Conservation (phyloP, 169 alveolate species). For the Cryptosporidium parvum region DNA sequence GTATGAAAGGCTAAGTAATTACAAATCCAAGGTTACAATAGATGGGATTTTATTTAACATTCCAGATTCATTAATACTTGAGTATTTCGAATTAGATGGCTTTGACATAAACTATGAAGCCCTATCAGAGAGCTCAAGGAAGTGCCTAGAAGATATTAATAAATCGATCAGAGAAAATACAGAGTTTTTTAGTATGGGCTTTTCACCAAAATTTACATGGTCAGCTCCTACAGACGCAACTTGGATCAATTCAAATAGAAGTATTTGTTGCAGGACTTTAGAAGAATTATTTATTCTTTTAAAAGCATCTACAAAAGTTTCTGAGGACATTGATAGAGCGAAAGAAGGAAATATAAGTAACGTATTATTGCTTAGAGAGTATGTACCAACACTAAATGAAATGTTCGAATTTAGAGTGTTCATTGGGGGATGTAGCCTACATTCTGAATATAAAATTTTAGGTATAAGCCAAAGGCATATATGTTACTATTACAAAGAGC, state of each 20-base stretch:
- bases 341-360: neutral
- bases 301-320: constrained; percentile 66
- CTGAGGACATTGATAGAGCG: constrained; percentile 42
- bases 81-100: constrained; percentile 30
- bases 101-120: neutral
- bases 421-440: neutral
- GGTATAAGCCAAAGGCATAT: constrained; percentile 55
- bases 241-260: constrained; percentile 41
- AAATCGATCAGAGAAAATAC: neutral
- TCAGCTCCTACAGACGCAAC: constrained; percentile 75
- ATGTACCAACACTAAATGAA: constrained; percentile 29
- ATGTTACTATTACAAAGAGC: constrained; percentile 25
- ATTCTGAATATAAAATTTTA: constrained; percentile 21
- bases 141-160: constrained; percentile 25
- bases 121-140: constrained; percentile 13
- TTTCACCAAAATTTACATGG: constrained; percentile 68
- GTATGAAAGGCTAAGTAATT: neutral
- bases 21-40: neutral
- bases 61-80: constrained; percentile 51
- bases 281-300: constrained; percentile 31
- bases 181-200: neutral
- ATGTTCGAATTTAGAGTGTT: constrained; percentile 60
- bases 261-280: constrained; percentile 27
- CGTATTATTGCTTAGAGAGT: constrained; percentile 38
- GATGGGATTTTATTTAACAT: constrained; percentile 7